Conservation (phyloP, 148 eudicot species). For the Camellia granthamiana region DNA sequence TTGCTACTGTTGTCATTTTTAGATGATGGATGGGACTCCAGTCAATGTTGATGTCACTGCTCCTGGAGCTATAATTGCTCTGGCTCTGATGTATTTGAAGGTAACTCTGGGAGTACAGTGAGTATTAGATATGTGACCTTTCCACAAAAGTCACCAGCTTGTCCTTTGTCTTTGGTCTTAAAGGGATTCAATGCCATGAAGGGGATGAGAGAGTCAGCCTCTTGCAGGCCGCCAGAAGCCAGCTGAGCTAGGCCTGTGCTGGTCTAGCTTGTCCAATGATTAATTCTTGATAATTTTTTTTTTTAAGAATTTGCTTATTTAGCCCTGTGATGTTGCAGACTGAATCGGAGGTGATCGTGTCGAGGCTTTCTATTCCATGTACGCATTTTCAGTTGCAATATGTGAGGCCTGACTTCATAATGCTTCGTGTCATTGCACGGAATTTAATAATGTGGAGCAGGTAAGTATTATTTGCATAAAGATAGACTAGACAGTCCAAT, state of each 20-base stretch:
- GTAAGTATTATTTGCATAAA: conserved; percentile 24
- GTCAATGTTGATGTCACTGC: conserved; percentile 95
- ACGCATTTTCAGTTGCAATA: conserved; percentile 88
- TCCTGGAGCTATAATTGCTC: conserved; percentile 90
- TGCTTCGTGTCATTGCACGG: conserved; percentile 95
- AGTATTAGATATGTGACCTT: neutral
- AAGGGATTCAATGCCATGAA: too few relatives aligned
- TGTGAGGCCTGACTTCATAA: conserved; percentile 92
- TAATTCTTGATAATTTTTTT: neutral
- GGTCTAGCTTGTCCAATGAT: too few relatives aligned
- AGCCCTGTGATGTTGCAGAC: conserved; percentile 35
- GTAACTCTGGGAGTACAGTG: conserved; percentile 28
- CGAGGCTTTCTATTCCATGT: conserved; percentile 82
- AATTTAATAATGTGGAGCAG: conserved; percentile 97
- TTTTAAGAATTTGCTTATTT: neutral
- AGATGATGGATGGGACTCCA: conserved; percentile 67
- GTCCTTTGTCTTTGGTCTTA: neutral
- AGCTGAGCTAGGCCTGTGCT: too few relatives aligned
- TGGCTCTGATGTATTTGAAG: conserved; percentile 91
- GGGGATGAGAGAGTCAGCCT: too few relatives aligned
- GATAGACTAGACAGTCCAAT: neutral
- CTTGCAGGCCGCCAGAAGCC: too few relatives aligned
- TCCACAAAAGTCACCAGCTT: neutral
- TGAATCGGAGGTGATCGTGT: conserved; percentile 70
- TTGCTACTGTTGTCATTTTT: conserved; percentile 9